Evolutionary conservation across 78 protist species (phyloP), one percentile per base, ranked within the genome.

Genomic region (Planoprotostelium fungivorum): DNA sequence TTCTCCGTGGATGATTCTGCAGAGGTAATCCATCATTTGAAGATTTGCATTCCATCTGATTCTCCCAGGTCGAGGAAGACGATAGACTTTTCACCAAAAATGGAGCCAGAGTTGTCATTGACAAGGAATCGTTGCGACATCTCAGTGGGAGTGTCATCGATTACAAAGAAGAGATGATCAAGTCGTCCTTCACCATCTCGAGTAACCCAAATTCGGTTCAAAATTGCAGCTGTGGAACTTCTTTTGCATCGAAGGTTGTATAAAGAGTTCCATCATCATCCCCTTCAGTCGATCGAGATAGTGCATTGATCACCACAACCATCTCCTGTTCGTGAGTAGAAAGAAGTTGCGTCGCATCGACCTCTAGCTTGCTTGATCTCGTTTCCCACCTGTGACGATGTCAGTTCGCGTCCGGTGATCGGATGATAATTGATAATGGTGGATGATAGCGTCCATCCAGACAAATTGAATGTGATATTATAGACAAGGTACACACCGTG

Each of bases 141-240:
- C 89, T 92, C 91, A 84, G 85, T 37, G 94, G 94, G 29, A 90
- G 93, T 51, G 73, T 89, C 29, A 92, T 92, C 1, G 94, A 89
- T 73, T 92, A 92, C 51, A 92, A 92, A 92, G 37, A 37, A 28
- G 84, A 85, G 29, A 84, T 88, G 87, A 92, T 92, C 93, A 88
- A 91, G 86, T 90, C 93, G 35, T 29, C 88, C 1, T 92, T 92
- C 88, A 84, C 88, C 34, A 91, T 92, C 1, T 37, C 94, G 29
- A 37, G 86, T 34, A 92, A 92, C 84, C 94, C 94, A 63, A 92
- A 92, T 29, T 90, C 94, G 5, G 90, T 89, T 0, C 89, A 92
- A 38, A 90, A 91, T 87, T 92, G 94, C 84, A 92, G 94, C 36
- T 92, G 94, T 83, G 90, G 90, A 85, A 89, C 90, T 35, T 92